phyloP scores from a whole-genome alignment of 1,139 yeast species.

The Candida pseudoviswanathii region DNA sequence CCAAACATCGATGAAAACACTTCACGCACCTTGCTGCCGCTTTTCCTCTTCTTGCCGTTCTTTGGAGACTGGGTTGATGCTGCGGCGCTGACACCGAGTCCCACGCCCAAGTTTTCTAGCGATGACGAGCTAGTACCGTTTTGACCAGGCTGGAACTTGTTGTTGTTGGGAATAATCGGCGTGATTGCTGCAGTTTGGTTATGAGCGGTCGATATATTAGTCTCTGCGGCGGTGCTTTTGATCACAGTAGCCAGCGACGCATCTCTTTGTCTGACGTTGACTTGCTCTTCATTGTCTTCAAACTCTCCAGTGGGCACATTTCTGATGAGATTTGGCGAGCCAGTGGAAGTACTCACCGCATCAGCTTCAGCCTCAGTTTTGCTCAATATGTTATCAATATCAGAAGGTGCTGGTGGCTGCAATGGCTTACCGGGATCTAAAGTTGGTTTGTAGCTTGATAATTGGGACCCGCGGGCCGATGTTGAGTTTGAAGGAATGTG shows the following conservation, averaged over 20 bases:
- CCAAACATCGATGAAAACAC: constrained; percentile 47
- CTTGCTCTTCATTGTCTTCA: neutral
- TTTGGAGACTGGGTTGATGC: constrained; percentile 11
- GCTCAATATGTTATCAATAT: constrained; percentile 16
- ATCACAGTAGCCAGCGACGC: constrained; percentile 1
- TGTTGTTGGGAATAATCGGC: constrained; percentile 27
- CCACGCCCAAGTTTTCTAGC: constrained; percentile 30
- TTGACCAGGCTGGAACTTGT: constrained; percentile 6
- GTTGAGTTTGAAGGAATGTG: constrained; percentile 10
- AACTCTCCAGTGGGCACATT: constrained; percentile 19
- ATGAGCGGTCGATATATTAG: constrained; percentile 17
- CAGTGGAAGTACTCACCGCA: constrained; percentile 10
- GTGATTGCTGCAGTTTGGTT: constrained; percentile 40
- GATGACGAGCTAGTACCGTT: constrained; percentile 22
- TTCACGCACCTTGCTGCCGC: constrained; percentile 42
- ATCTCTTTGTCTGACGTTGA: neutral
- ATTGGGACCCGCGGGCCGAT: constrained; percentile 13
- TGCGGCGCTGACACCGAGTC: constrained; percentile 13
- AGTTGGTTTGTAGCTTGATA: constrained; percentile 23
- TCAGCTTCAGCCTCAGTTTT: constrained; percentile 18
- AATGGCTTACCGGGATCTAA: constrained; percentile 47
- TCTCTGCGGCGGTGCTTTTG: constrained; percentile 4
- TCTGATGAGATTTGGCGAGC: constrained; percentile 20
- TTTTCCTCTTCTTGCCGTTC: constrained; percentile 31
- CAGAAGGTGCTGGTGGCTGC: constrained; percentile 9